phyloP scores from a whole-genome alignment of 208 protist species.

The Kentomonas sorsogonicus region DNA sequence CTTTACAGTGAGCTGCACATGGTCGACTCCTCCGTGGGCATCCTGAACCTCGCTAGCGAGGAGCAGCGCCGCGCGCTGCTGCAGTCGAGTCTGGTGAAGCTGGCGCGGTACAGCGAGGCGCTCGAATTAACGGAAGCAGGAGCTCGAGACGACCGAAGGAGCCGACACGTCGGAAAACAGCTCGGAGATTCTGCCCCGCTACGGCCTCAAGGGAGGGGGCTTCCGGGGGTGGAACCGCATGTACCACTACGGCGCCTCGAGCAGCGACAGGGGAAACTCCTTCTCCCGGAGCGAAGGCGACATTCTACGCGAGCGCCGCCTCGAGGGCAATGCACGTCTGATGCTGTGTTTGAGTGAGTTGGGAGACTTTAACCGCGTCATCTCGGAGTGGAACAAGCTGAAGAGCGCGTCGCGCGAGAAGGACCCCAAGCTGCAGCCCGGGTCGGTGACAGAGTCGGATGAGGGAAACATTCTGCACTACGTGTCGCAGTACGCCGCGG shows the following conservation, averaged over 20 bases:
- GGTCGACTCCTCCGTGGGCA: slow-evolving; percentile 69
- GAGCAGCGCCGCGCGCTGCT: slow-evolving; percentile 61
- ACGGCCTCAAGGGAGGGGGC: slow-evolving; percentile 6
- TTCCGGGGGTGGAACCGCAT: slow-evolving; percentile 36
- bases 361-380: slow-evolving; percentile 66
- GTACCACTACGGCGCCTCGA: slow-evolving; percentile 28
- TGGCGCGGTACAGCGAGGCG: slow-evolving; percentile 68
- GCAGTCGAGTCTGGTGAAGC: slow-evolving; percentile 74
- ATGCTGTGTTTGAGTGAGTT: slow-evolving; percentile 78
- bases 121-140: slow-evolving; percentile 60
- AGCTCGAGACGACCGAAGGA: slow-evolving; percentile 41
- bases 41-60: slow-evolving; percentile 59
- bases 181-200: slow-evolving; percentile 22
- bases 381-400: slow-evolving; percentile 60
- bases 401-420: slow-evolving; percentile 19
- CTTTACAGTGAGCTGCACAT: slow-evolving; percentile 79
- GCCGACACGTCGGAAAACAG: slow-evolving; percentile 31
- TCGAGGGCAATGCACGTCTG: slow-evolving; percentile 45
- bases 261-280: slow-evolving; percentile 38
- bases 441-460: too few relatives aligned
- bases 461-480: slow-evolving; percentile 58
- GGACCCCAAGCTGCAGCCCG: too few relatives aligned
- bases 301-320: slow-evolving; percentile 21
- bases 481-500: slow-evolving; percentile 77
- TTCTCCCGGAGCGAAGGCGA: slow-evolving; percentile 39